These are phyloP conservation scores for Backusella circina DNA, from an alignment of 192 early-diverging fungal species.

Conservation along the genomic window DNA sequence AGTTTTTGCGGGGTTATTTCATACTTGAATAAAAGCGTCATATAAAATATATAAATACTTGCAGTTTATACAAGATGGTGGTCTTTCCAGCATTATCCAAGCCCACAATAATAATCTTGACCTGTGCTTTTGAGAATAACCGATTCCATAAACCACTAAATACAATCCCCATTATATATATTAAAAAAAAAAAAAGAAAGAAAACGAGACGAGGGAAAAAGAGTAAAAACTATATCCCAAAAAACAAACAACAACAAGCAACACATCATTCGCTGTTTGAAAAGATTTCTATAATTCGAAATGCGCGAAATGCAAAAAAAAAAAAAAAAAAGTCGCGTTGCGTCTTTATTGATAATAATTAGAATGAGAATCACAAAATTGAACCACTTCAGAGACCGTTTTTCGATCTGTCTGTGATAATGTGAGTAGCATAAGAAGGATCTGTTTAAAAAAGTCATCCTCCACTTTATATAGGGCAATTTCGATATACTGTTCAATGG, in stretches of 20 bases:
- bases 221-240: too few relatives aligned
- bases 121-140: conserved; percentile 56
- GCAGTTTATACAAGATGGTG: conserved; percentile 60
- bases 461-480: not conserved
- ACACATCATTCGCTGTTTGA: not conserved
- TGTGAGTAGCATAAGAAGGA: not conserved
- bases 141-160: conserved; percentile 57
- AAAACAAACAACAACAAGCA: not conserved
- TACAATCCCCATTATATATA: conserved; percentile 56
- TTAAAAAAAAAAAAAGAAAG: not conserved
- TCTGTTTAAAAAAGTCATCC: not conserved
- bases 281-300: not conserved
- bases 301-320: not conserved
- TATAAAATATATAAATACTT: conserved; percentile 5
- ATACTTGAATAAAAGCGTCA: too few relatives aligned
- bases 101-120: conserved; percentile 70
- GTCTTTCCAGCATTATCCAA: conserved; percentile 61
- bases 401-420: not conserved
- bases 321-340: not conserved
- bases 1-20: not conserved
- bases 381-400: not conserved
- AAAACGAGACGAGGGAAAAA: not conserved
- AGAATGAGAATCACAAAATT: not conserved
- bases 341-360: not conserved
- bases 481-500: not conserved